Percentiles rank a stretch among this genome's conserved stretches.
These are phyloP conservation scores for Penicillium riverlandense DNA, from an alignment of 495 filamentous ascomycete species.

Conservation along the genomic window DNA sequence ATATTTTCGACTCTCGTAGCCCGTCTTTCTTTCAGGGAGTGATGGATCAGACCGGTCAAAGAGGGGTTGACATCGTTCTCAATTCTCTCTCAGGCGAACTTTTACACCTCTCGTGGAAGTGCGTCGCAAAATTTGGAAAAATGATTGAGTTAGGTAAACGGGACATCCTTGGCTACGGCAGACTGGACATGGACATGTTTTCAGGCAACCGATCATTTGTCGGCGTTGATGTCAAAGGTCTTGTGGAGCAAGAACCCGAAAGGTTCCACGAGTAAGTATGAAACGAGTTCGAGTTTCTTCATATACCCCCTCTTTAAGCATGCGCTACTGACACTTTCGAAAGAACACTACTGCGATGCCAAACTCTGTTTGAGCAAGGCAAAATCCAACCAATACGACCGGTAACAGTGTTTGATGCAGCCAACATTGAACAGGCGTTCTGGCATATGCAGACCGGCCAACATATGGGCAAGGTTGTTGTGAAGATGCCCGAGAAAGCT, in stretches of 20 bases:
- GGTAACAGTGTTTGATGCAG: too few species aligned
- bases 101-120: slow-evolving; percentile 24
- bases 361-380: too few species aligned
- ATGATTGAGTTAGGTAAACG: slow-evolving; percentile 15
- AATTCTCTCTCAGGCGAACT: slow-evolving; percentile 26
- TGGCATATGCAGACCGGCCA: too few species aligned
- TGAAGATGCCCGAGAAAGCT: neutral
- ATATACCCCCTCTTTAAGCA: too few species aligned
- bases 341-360: too few species aligned
- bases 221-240: neutral
- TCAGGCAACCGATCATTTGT: neutral
- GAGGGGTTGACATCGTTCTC: slow-evolving; percentile 26
- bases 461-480: neutral
- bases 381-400: too few species aligned
- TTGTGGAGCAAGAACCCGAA: too few species aligned
- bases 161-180: neutral
- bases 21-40: slow-evolving; percentile 10
- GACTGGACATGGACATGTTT: too few species aligned
- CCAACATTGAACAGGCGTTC: too few species aligned
- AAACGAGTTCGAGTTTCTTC: neutral
- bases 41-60: slow-evolving; percentile 10
- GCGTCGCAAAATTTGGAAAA: slow-evolving; percentile 14
- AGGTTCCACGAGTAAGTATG: neutral
- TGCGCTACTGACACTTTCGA: too few species aligned
- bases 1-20: slow-evolving; percentile 16